phyloP scores from a whole-genome alignment of 1,284 basidiomycete species.

The Pyrrhoderma noxium region DNA sequence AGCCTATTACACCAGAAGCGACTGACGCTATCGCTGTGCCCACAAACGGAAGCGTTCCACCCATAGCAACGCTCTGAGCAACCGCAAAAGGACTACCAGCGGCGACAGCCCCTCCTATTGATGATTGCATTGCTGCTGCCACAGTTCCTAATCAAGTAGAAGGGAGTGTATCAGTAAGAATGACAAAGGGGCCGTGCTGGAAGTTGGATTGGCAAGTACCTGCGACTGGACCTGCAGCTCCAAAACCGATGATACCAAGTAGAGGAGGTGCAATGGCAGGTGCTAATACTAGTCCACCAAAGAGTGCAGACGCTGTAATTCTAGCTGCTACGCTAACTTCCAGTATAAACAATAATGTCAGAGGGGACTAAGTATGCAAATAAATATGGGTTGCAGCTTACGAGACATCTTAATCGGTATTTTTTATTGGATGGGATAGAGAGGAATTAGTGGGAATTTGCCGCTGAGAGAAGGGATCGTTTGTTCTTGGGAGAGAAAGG shows the following conservation, averaged over 20 bases:
- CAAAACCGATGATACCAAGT: not conserved
- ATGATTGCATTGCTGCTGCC: not conserved
- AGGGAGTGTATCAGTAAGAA: not conserved
- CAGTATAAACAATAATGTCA: not conserved
- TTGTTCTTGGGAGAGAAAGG: too few species aligned
- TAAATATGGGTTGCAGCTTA: not conserved
- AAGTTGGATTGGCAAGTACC: not conserved
- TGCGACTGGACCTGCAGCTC: not conserved
- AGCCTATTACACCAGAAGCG: not conserved
- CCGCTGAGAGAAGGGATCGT: too few species aligned
- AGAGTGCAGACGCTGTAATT: not conserved
- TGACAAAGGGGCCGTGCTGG: not conserved
- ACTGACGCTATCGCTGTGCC: not conserved
- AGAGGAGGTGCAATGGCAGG: not conserved
- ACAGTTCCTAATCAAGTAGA: not conserved
- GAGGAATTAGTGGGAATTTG: too few species aligned
- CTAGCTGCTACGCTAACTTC: too few species aligned
- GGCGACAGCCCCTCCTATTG: not conserved
- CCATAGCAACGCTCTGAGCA: constrained; percentile 7
- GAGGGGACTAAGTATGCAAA: not conserved
- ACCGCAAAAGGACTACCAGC: constrained; percentile 1
- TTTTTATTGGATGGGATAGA: too few species aligned
- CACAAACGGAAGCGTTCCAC: not conserved
- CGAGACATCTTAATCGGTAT: too few species aligned
- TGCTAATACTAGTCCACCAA: not conserved